Base-by-base conservation (phyloP, 352 stramenopile species). In the Blastocystis sp. region DNA sequence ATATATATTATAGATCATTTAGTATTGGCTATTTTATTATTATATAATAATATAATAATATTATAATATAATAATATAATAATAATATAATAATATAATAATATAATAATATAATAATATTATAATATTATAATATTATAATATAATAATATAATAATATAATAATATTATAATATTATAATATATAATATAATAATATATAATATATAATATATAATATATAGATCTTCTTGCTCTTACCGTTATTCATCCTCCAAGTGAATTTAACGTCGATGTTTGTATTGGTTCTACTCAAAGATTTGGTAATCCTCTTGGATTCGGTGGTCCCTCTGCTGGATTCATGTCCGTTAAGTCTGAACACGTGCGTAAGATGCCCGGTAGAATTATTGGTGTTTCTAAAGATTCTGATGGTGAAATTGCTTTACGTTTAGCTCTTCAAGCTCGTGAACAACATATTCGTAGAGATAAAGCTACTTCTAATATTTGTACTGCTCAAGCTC, bases 371-470 rank as follows among this genome's bases (percentile, higher is more conserved):
- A 88, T 98, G 75, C 88, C 90, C 7, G 91, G 87, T 10, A 78
- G 91, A 46, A 95, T 98, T 67, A 97, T 98, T 64, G 91, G 91
- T 44, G 89, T 96, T 7, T 94, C 86, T 4, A 79, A 94, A 41
- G 91, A 98, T 70, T 79, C 81, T 10, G 72, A 82, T n/a, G 86
- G 87, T 24, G 91, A 95, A 58, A 82, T 77, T 0, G 85, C 81
- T 32, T 73, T 96, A 36, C 80, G 91, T 23, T 96, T 98, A 88
- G 89, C 91, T 16, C 95, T 98, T 85, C 91, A 98, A 76, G 96
- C 91, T 4, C 82, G 91, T 54, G 91, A 98, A 70, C 83, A 92
- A 70, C 88, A 95, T 73, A 98, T 98, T 70, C 81, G 86, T 57
- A 81, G 91, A 52, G 89, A 97, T 73, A 96, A 96, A 75, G 91